phyloP scores from a whole-genome alignment of 2,329 filamentous ascomycete species.

The Penicillium sp. region DNA sequence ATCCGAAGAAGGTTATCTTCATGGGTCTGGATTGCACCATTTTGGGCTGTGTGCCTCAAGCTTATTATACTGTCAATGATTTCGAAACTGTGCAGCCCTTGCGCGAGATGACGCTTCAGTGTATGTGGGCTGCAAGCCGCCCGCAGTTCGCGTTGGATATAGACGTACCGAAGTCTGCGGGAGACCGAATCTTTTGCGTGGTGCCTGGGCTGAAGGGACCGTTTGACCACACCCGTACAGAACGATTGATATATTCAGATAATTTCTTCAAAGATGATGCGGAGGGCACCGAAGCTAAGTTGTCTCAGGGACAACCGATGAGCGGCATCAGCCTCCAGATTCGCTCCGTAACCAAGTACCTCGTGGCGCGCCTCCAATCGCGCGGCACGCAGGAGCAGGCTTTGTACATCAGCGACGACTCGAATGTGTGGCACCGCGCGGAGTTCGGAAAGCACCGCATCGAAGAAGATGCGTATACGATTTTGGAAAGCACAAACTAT shows the following conservation, averaged over 20 bases:
- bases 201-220: slow-evolving; percentile 68
- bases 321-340: slow-evolving; percentile 71
- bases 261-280: slow-evolving; percentile 68
- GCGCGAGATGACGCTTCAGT: slow-evolving; percentile 66
- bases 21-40: slow-evolving; percentile 67
- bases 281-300: slow-evolving; percentile 63
- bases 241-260: slow-evolving; percentile 75
- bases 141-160: slow-evolving; percentile 56
- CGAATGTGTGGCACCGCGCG: slow-evolving; percentile 81
- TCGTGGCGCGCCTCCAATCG: slow-evolving; percentile 78
- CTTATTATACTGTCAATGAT: slow-evolving; percentile 77
- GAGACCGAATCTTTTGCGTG: slow-evolving; percentile 74
- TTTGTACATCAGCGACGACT: slow-evolving; percentile 82
- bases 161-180: slow-evolving; percentile 62
- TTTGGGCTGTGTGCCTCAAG: slow-evolving; percentile 59
- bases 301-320: slow-evolving; percentile 70
- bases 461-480: slow-evolving; percentile 81
- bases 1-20: slow-evolving; percentile 82
- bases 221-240: slow-evolving; percentile 59
- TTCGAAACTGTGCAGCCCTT: slow-evolving; percentile 68
- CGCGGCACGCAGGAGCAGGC: slow-evolving; percentile 83
- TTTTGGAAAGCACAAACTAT: slow-evolving; percentile 94
- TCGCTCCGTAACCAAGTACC: slow-evolving; percentile 77
- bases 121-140: slow-evolving; percentile 81
- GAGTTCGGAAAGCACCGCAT: slow-evolving; percentile 84